Conservation (phyloP, 805 yeast genomes). For the Metschnikowia drakensbergensis region DNA sequence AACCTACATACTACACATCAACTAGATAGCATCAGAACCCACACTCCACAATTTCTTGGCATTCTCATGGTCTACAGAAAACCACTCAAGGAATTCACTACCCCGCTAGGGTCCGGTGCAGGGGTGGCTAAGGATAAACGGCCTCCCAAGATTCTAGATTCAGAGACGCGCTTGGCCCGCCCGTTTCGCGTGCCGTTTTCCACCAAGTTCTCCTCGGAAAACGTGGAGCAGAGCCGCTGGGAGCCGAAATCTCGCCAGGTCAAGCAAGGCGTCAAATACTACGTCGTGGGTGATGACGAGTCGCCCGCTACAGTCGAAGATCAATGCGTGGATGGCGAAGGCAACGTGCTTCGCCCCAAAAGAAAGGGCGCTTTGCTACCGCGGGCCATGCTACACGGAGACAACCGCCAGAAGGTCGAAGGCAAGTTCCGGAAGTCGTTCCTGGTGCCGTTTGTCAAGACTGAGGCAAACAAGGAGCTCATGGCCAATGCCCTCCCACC, state of each 20-base stretch:
- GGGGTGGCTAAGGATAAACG: slow-evolving; percentile 56
- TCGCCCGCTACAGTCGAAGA: slow-evolving; percentile 6
- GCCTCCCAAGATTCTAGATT: slow-evolving; percentile 51
- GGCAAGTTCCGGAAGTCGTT: slow-evolving; percentile 45
- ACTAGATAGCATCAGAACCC: background rate
- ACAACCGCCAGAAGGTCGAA: slow-evolving; percentile 33
- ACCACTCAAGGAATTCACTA: slow-evolving; percentile 38
- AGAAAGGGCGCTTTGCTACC: slow-evolving; percentile 60
- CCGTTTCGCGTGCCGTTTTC: slow-evolving; percentile 70
- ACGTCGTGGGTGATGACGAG: slow-evolving; percentile 22
- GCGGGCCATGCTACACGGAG: slow-evolving; percentile 43
- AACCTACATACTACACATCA: no score
- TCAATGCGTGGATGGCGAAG: slow-evolving; percentile 31
- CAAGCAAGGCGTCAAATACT: slow-evolving; percentile 29
- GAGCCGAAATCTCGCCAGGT: slow-evolving; percentile 15
- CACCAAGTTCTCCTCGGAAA: slow-evolving; percentile 11
- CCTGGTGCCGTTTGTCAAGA: slow-evolving; percentile 54
- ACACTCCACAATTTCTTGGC: background rate
- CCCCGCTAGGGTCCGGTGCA: slow-evolving; percentile 64
- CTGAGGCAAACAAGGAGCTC: slow-evolving; percentile 30
- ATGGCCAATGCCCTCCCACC: slow-evolving; percentile 47
- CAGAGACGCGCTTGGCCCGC: slow-evolving; percentile 49
- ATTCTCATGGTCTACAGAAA: slow-evolving; percentile 25
- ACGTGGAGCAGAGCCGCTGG: slow-evolving; percentile 9
- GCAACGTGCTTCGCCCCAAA: slow-evolving; percentile 22